These are phyloP conservation scores for Ramaria sp. DNA, from an alignment of 768 basidiomycete species.

Conservation along the genomic window DNA sequence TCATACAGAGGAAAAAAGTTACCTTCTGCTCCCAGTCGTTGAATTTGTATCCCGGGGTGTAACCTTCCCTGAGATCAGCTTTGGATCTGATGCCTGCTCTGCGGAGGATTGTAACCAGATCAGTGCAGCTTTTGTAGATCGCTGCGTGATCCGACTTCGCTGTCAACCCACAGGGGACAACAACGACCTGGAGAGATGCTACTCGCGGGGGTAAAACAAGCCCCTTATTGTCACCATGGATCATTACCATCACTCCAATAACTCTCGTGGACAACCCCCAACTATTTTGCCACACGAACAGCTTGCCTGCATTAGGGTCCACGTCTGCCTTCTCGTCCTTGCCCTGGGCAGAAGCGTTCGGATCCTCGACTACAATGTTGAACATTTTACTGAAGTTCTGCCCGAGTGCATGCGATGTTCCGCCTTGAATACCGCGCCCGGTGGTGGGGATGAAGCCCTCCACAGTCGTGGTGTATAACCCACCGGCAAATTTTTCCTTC, in stretches of 20 bases:
- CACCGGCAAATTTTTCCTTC: conserved; percentile 99
- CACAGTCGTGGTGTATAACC: conserved; percentile 93
- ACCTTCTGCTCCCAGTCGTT: conserved; percentile 99
- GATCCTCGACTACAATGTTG: conserved; percentile 94
- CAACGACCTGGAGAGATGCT: conserved; percentile 80
- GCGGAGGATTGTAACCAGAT: conserved; percentile 63
- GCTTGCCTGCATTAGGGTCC: conserved; percentile 52
- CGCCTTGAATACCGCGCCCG: conserved; percentile 95
- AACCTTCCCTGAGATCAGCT: conserved; percentile 88
- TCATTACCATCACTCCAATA: conserved; percentile 99
- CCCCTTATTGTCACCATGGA: conserved; percentile 96
- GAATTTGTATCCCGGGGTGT: conserved; percentile 98
- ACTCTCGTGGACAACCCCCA: conserved; percentile 97
- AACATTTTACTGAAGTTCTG: conserved; percentile 99
- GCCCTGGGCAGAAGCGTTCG: conserved; percentile 29
- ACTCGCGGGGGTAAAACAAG: conserved; percentile 95
- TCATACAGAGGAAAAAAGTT: conserved; percentile 9
- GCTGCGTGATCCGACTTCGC: conserved; percentile 61
- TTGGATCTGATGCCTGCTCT: conserved; percentile 71
- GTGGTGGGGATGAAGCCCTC: conserved; percentile 97
- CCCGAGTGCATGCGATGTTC: conserved; percentile 95
- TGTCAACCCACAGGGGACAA: conserved; percentile 94
- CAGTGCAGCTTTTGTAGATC: conserved; percentile 71
- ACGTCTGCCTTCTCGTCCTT: conserved; percentile 2
- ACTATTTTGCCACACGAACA: conserved; percentile 94